These are phyloP conservation scores for Ramaria sp. DNA, from an alignment of 768 basidiomycete genomes.

Conservation along the genomic window DNA sequence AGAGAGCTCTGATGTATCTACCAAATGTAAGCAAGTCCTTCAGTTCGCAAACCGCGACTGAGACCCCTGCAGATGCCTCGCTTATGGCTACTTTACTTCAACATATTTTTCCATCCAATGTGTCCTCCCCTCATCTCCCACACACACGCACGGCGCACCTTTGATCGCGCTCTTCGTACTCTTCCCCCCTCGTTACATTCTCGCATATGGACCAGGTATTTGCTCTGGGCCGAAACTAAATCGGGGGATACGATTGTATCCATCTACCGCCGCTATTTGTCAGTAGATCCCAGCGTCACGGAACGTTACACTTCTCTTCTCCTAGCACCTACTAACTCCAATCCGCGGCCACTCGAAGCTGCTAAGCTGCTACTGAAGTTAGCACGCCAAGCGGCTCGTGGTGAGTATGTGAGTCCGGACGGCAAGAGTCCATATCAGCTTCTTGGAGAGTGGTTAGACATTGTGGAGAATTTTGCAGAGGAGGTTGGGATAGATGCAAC, in stretches of 20 bases:
- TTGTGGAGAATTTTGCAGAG: constrained; percentile 83
- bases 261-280: constrained; percentile 84
- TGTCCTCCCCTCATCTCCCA: constrained; percentile 79
- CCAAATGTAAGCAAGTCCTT: constrained; percentile 42
- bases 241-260: constrained; percentile 70
- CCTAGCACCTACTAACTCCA: constrained; percentile 43
- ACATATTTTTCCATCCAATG: constrained; percentile 78
- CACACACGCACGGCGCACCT: constrained; percentile 88
- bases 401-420: constrained; percentile 79
- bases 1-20: constrained; percentile 90
- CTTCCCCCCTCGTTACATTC: constrained; percentile 87
- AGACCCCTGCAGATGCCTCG: constrained; percentile 61
- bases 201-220: constrained; percentile 87
- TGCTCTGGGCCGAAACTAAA: constrained; percentile 80
- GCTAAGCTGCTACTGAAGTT: constrained; percentile 82
- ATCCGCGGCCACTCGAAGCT: constrained; percentile 78
- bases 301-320: constrained; percentile 68
- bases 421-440: constrained; percentile 94
- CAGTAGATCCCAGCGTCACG: constrained; percentile 69
- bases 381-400: constrained; percentile 73
- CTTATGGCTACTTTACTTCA: constrained; percentile 89
- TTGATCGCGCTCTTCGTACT: constrained; percentile 88
- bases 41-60: background rate
- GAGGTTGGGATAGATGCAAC: constrained; percentile 85
- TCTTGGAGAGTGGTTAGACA: constrained; percentile 83